These are phyloP conservation scores for Angomonas desouzai DNA, from an alignment of 208 protist species.

Conservation along the genomic window DNA sequence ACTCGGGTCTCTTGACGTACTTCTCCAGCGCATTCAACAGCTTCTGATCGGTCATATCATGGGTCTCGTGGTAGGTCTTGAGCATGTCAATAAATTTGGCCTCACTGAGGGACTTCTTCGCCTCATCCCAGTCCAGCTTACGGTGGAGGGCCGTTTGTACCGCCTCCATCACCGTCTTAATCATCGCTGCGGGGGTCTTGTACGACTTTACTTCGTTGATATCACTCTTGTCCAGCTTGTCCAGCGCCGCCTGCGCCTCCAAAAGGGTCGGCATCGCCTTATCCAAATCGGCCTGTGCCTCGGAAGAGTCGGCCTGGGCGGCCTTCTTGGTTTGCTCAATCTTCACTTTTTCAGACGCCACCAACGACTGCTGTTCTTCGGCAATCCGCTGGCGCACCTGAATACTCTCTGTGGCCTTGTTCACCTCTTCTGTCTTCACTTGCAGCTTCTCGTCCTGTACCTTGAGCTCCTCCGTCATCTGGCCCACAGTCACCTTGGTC, in stretches of 20 bases:
- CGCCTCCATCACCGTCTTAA: slow-evolving; percentile 95
- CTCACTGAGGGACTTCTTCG: slow-evolving; percentile 96
- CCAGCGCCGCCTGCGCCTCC: slow-evolving; percentile 93
- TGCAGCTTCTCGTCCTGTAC: slow-evolving; percentile 85
- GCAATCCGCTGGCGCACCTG: slow-evolving; percentile 94
- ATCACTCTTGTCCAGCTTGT: slow-evolving; percentile 95
- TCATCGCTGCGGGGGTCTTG: slow-evolving; percentile 92
- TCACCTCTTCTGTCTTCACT: slow-evolving; percentile 84
- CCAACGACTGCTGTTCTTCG: slow-evolving; percentile 95
- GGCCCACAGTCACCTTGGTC: slow-evolving; percentile 87
- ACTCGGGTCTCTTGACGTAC: slow-evolving; percentile 92
- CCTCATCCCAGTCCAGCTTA: slow-evolving; percentile 93
- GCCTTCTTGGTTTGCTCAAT: slow-evolving; percentile 92
- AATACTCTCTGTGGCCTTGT: slow-evolving; percentile 90
- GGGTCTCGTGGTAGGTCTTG: slow-evolving; percentile 95
- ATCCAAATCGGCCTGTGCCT: slow-evolving; percentile 95
- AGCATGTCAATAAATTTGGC: slow-evolving; percentile 95
- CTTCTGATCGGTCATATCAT: slow-evolving; percentile 94
- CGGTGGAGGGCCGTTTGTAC: slow-evolving; percentile 95
- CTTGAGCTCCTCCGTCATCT: slow-evolving; percentile 90
- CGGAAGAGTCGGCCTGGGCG: slow-evolving; percentile 82
- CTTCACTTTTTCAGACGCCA: slow-evolving; percentile 93
- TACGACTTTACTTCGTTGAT: slow-evolving; percentile 98
- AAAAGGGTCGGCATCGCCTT: slow-evolving; percentile 96
- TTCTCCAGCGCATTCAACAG: slow-evolving; percentile 95